Conservation (phyloP, 768 basidiomycete species). For the Agaricus sinodeliciosus region DNA sequence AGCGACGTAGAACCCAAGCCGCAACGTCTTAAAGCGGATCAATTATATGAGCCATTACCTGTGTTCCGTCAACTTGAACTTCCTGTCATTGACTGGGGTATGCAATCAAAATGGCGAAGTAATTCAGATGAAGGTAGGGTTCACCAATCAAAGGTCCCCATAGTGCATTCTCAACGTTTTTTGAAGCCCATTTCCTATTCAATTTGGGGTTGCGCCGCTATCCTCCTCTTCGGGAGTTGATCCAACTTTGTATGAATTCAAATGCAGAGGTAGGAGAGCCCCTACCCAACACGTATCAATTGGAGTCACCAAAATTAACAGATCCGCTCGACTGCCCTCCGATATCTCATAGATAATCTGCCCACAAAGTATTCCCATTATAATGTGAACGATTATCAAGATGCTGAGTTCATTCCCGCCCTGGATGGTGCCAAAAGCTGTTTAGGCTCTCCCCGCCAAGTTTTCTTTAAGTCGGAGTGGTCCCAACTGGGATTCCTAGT, state of each 20-base stretch:
- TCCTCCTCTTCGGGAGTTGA: slow-evolving; percentile 60
- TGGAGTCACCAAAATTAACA: slow-evolving; percentile 11
- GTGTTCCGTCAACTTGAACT: slow-evolving; percentile 65
- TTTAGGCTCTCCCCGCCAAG: slow-evolving; percentile 61
- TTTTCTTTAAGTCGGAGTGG: slow-evolving; percentile 65
- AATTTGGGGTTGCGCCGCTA: slow-evolving; percentile 60
- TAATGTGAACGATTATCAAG: slow-evolving; percentile 43
- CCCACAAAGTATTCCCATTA: slow-evolving; percentile 54
- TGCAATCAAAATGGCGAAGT: slow-evolving; percentile 67
- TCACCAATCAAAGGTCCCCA: background rate
- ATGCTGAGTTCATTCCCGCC: slow-evolving; percentile 78
- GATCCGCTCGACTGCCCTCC: slow-evolving; percentile 57
- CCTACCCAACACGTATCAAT: background rate
- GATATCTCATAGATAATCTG: slow-evolving; percentile 78
- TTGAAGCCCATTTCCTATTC: slow-evolving; percentile 72
- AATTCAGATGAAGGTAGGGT: slow-evolving; percentile 79
- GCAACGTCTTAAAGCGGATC: slow-evolving; percentile 52
- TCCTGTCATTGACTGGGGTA: slow-evolving; percentile 86
- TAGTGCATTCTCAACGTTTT: background rate
- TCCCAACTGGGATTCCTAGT: slow-evolving; percentile 71
- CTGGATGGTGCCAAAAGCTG: slow-evolving; percentile 41
- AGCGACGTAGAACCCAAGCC: slow-evolving; percentile 25
- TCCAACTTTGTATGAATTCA: slow-evolving; percentile 60
- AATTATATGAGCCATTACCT: slow-evolving; percentile 82
- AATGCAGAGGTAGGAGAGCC: slow-evolving; percentile 29